Base-by-base conservation (phyloP, 2,329 filamentous ascomycete genomes). In the Corniculantispora saksenae region DNA sequence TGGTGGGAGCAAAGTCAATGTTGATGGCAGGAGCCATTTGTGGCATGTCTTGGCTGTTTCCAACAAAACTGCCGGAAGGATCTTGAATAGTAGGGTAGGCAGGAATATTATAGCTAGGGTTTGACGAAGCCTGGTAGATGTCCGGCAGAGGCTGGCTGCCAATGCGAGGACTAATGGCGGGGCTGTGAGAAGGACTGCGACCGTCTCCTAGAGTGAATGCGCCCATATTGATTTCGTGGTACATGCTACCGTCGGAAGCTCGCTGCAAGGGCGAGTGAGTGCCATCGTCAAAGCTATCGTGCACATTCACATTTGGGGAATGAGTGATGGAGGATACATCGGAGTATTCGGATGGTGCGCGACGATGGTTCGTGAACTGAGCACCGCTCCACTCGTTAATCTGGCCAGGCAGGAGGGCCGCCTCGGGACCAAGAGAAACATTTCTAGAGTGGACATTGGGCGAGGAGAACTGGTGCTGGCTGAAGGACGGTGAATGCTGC, bases 1-100 rank as follows among this genome's bases (percentile, higher is more conserved):
- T 91, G 86, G 89, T 89, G 27, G 94, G 94, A 19, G 93, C 94
- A 76, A 92, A 93, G 74, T 97, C 92, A 71, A 97, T 95, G 74
- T 95, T 97, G 78, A 97, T 97, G 60, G 94, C 92, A 0, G 94
- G 94, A n/a, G 94, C 91, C 89, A 97, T 95, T 70, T 91, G 88
- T 7, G 87, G 86, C 74, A 91, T 85, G 65, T 94, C 91, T 35
- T 78, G 75, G 27, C 78, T 78, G 29, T 76, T 77, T n/a, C 77
- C 75, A 27, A 82, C 83, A 70, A 88, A 89, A 9, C 84, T 79
- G 69, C 88, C 84, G 3, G 72, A 74, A 32, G 68, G 72, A 35
- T 68, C 77, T 66, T 74, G 78, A 66, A 80, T 74, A 69, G 70
- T 76, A 60, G 83, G 57, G 71, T 79, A 75, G 67, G 74, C 65